phyloP scores from a whole-genome alignment of 441 rosid species.

The Croton setiger region DNA sequence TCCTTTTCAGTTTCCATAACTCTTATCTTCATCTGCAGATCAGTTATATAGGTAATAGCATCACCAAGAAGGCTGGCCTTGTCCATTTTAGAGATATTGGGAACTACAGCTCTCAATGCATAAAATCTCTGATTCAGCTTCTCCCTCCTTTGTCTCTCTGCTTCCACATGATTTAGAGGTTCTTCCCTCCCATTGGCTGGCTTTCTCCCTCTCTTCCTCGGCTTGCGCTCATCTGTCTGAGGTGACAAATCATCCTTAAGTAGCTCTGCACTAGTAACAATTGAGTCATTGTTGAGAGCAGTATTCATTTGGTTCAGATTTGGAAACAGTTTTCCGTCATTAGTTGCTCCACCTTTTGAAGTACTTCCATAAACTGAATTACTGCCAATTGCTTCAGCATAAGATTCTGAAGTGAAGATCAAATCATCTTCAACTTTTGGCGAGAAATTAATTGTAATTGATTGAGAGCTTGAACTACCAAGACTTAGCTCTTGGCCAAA shows the following conservation, averaged over 20 bases:
- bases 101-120: constrained; percentile 90
- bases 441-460: constrained; percentile 71
- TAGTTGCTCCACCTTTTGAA: constrained; percentile 49
- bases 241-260: constrained; percentile 51
- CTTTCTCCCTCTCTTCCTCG: constrained; percentile 87
- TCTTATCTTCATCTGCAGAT: constrained; percentile 71
- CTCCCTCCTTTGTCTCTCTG: constrained; percentile 97
- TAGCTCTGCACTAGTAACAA: constrained; percentile 42
- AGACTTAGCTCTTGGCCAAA: constrained; percentile 78
- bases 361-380: constrained; percentile 51
- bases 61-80: constrained; percentile 94
- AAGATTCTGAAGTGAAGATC: constrained; percentile 47
- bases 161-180: constrained; percentile 94
- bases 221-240: constrained; percentile 60
- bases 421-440: constrained; percentile 74
- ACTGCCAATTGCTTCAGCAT: constrained; percentile 39
- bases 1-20: constrained; percentile 75
- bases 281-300: constrained; percentile 33
- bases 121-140: constrained; percentile 94
- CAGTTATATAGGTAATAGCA: constrained; percentile 80
- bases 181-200: constrained; percentile 98
- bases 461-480: constrained; percentile 58
- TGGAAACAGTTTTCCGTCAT: constrained; percentile 46
- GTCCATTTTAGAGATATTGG: constrained; percentile 96
- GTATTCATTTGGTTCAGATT: constrained; percentile 36